Conservation (phyloP, 1,284 basidiomycete genomes). For the Heterobasidion occidentale region DNA sequence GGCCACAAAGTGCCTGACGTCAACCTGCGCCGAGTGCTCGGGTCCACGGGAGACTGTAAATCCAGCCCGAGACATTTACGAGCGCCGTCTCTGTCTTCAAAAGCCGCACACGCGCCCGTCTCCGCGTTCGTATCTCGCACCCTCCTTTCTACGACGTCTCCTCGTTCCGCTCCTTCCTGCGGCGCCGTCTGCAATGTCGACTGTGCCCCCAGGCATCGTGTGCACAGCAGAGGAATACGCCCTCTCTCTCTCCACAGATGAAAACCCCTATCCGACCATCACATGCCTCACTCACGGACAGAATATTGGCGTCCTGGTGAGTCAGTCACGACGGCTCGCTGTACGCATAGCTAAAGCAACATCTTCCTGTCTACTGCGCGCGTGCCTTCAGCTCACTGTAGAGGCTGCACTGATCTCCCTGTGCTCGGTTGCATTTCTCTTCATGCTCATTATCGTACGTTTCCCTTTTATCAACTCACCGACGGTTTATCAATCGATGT, state of each 20-base stretch:
- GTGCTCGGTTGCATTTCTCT: neutral
- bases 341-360: neutral
- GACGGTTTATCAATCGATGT: neutral
- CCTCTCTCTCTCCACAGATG: neutral
- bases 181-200: neutral
- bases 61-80: too few species aligned
- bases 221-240: conserved; percentile 1
- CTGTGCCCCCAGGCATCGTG: neutral
- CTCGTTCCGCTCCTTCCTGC: neutral
- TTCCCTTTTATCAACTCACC: neutral
- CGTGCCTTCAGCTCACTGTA: neutral
- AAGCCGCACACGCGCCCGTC: too few species aligned
- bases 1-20: too few species aligned
- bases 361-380: neutral
- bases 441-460: neutral
- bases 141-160: neutral
- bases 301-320: conserved; percentile 1
- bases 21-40: too few species aligned
- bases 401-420: neutral
- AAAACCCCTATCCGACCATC: neutral
- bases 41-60: too few species aligned
- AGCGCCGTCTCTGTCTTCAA: too few species aligned
- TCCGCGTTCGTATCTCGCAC: too few species aligned
- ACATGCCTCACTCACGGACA: neutral
- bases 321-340: neutral